These are phyloP conservation scores for Cercospora sp. DNA, from an alignment of 2,329 filamentous ascomycete genomes.

Conservation along the genomic window DNA sequence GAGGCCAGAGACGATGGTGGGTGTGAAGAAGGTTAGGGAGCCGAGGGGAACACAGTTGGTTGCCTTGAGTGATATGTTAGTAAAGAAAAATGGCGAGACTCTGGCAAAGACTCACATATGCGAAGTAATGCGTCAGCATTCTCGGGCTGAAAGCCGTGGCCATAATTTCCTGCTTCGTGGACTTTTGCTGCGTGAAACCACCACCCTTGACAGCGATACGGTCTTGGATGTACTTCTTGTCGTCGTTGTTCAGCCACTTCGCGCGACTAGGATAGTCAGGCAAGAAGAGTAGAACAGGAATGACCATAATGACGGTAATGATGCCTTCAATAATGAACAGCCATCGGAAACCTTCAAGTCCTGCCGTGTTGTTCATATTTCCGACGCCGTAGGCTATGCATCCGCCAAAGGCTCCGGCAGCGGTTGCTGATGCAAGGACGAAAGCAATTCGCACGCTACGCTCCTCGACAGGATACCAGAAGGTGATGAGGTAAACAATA, in stretches of 20 bases:
- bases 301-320: conserved; percentile 31
- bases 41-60: conserved; percentile 38
- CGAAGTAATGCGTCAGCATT: conserved; percentile 44
- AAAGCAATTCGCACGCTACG: conserved; percentile 60
- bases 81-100: background rate
- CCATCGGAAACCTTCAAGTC: conserved; percentile 50
- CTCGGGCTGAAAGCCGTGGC: conserved; percentile 42
- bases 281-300: conserved; percentile 33
- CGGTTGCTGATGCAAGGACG: conserved; percentile 57
- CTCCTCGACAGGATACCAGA: conserved; percentile 60
- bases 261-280: conserved; percentile 37
- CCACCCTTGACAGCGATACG: conserved; percentile 39
- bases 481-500: conserved; percentile 39
- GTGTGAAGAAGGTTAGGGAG: conserved; percentile 54
- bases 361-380: conserved; percentile 48
- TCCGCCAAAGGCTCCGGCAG: conserved; percentile 56
- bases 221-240: conserved; percentile 34
- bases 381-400: conserved; percentile 64
- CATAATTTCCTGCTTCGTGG: conserved; percentile 41
- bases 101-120: conserved; percentile 27
- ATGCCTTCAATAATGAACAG: conserved; percentile 38
- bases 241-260: conserved; percentile 33
- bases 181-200: conserved; percentile 43
- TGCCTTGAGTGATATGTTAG: conserved; percentile 19
- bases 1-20: conserved; percentile 52